Percentiles rank a stretch among this genome's conserved stretches.
These are phyloP conservation scores for Leucocoprinus birnbaumii DNA, from an alignment of 768 basidiomycete species.

Conservation along the genomic window DNA sequence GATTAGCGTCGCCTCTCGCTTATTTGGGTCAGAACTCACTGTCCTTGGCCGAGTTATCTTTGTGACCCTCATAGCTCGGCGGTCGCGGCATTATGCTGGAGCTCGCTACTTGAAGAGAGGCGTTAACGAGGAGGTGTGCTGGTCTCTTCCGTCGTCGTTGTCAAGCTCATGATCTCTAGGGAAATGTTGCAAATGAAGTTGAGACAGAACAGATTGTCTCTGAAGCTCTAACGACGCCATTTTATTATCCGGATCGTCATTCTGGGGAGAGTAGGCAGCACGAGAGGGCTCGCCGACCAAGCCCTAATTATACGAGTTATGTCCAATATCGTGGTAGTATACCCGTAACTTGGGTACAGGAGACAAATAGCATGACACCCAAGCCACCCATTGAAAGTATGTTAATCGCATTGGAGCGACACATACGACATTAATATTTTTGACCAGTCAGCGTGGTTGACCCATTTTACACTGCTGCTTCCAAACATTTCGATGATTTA, in stretches of 20 bases:
- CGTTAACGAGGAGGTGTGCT: constrained; percentile 81
- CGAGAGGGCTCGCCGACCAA: constrained; percentile 48
- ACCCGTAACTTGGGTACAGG: constrained; percentile 96
- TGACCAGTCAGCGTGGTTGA: constrained; percentile 85
- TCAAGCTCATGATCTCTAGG: constrained; percentile 41
- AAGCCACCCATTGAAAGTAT: constrained; percentile 94
- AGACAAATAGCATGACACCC: constrained; percentile 84
- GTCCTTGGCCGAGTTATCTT: constrained; percentile 89
- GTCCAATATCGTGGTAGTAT: constrained; percentile 98
- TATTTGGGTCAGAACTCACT: constrained; percentile 66
- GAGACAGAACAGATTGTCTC: constrained; percentile 98
- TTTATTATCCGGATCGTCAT: constrained; percentile 66
- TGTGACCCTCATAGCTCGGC: constrained; percentile 90
- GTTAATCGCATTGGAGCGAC: constrained; percentile 22
- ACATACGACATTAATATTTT: background rate
- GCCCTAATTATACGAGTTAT: constrained; percentile 91
- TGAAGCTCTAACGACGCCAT: constrained; percentile 85
- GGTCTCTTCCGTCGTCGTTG: background rate
- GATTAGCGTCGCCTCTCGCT: background rate
- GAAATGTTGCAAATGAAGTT: constrained; percentile 97
- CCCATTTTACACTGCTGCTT: constrained; percentile 92
- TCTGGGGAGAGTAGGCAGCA: constrained; percentile 26
- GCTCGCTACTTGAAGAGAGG: constrained; percentile 93
- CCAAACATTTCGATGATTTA: constrained; percentile 90
- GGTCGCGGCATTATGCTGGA: constrained; percentile 94